Evolutionary conservation across 257 asterid genomes (phyloP).

Genomic region (Thymus mandschuricus): DNA sequence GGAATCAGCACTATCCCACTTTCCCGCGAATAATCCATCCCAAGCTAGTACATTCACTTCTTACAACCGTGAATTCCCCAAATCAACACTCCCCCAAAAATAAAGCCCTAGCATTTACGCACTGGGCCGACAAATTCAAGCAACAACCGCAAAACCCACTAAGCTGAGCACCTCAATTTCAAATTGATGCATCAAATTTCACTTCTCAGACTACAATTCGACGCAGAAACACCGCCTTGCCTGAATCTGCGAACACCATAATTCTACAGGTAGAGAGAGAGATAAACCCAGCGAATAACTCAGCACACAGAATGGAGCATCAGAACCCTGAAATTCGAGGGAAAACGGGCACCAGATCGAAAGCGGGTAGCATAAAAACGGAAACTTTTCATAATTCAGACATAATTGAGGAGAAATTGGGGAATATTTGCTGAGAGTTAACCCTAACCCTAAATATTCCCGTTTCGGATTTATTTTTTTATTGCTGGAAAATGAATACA

Average conservation of each 20-base stretch:
- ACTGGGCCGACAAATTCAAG: conserved; percentile 21
- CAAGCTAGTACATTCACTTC: conserved; percentile 51
- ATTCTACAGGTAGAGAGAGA: conserved; percentile 16
- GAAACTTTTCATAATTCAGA: conserved; percentile 25
- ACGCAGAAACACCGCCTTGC: conserved; percentile 16
- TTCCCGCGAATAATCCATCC: conserved; percentile 62
- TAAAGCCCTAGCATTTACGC: conserved; percentile 39
- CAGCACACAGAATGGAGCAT: conserved; percentile 5
- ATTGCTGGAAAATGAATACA: conserved; percentile 20
- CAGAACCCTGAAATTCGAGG: conserved; percentile 11
- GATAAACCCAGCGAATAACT: conserved; percentile 3
- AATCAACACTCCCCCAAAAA: conserved; percentile 17
- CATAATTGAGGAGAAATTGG: conserved; percentile 29
- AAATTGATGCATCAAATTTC: conserved; percentile 20
- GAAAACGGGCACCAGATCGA: conserved; percentile 16
- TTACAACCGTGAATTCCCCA: conserved; percentile 28
- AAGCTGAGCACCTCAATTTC: conserved; percentile 27
- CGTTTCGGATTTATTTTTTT: conserved; percentile 29
- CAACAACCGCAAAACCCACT: conserved; percentile 25
- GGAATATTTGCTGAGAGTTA: conserved; percentile 32
- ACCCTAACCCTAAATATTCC: conserved; percentile 49
- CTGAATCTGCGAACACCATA: conserved; percentile 34
- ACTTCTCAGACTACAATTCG: conserved; percentile 32
- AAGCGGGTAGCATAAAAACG: conserved; percentile 34
- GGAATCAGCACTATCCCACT: conserved; percentile 57